Percentiles rank a stretch among this genome's conserved stretches.
Conservation (phyloP, 139 green algal genomes). For the Pycnococcus provasolii region DNA sequence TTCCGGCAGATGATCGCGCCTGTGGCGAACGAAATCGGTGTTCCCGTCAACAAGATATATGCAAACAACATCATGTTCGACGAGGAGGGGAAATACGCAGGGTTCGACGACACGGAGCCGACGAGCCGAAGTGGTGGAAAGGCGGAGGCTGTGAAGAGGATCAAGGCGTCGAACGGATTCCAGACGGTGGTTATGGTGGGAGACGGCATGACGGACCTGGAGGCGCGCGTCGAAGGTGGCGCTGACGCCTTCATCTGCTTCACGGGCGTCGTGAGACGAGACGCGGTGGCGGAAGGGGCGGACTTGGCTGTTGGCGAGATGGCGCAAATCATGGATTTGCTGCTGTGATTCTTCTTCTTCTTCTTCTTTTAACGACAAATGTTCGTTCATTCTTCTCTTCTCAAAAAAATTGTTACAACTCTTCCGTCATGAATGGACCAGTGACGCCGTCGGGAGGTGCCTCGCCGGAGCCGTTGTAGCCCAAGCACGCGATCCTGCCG, state of each 20-base stretch:
- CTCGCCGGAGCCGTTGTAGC: too few species aligned
- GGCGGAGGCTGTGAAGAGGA: constrained; percentile 61
- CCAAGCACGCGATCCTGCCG: too few species aligned
- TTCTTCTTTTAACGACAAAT: too few species aligned
- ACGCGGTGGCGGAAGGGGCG: too few species aligned
- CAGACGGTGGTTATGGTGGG: constrained; percentile 80
- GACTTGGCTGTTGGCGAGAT: too few species aligned
- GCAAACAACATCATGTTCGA: constrained; percentile 88
- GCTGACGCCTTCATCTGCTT: constrained; percentile 92
- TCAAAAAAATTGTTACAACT: too few species aligned
- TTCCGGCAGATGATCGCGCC: constrained; percentile 90
- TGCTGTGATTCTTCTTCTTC: too few species aligned
- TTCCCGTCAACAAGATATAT: constrained; percentile 72
- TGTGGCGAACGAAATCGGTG: constrained; percentile 70
- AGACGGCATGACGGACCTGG: constrained; percentile 90
- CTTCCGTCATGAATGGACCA: too few species aligned
- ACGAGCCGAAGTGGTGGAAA: constrained; percentile 86
- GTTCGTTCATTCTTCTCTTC: too few species aligned
- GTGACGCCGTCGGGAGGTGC: too few species aligned
- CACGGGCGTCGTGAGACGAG: too few species aligned
- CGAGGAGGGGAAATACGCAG: constrained; percentile 59
- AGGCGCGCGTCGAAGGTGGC: constrained; percentile 66
- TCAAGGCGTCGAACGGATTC: constrained; percentile 61
- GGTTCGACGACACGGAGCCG: constrained; percentile 87
- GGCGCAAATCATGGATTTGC: too few species aligned